Conservation (phyloP, 1,284 basidiomycete genomes). For the Thecaphora thlaspeos region DNA sequence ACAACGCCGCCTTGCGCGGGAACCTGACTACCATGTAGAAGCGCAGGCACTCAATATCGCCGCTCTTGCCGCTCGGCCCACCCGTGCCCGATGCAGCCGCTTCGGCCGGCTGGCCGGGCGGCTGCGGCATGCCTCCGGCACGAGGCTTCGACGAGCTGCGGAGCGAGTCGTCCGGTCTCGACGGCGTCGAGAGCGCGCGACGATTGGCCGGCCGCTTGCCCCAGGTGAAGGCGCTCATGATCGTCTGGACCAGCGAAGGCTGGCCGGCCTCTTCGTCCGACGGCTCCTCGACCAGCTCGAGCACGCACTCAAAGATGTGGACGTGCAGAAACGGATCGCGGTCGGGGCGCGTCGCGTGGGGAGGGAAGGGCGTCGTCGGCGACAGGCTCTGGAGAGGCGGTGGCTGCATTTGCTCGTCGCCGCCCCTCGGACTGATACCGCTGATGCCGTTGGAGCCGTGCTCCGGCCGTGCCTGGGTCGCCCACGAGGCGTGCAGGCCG, state of each 20-base stretch:
- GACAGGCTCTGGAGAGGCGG: too few relatives aligned
- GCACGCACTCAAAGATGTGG: slow-evolving; percentile 52
- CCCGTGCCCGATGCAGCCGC: slow-evolving; percentile 28
- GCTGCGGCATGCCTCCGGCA: slow-evolving; percentile 16
- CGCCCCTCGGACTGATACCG: too few relatives aligned
- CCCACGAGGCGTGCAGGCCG: too few relatives aligned
- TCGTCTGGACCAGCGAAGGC: slow-evolving; percentile 42
- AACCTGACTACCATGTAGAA: slow-evolving; percentile 49
- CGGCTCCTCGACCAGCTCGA: slow-evolving; percentile 41
- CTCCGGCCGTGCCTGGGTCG: too few relatives aligned
- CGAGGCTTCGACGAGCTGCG: slow-evolving; percentile 3
- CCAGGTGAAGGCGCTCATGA: slow-evolving; percentile 47
- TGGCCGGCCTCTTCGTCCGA: slow-evolving; percentile 13
- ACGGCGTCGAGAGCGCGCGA: slow-evolving; percentile 31
- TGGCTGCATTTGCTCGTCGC: too few relatives aligned
- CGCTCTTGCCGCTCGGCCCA: slow-evolving; percentile 28
- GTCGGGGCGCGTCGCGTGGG: slow-evolving; percentile 23
- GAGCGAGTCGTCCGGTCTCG: slow-evolving; percentile 16
- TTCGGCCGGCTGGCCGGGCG: slow-evolving; percentile 29
- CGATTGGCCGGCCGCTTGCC: slow-evolving; percentile 38
- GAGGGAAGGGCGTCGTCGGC: slow-evolving; percentile 37
- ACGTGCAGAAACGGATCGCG: slow-evolving; percentile 43
- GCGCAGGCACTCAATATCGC: slow-evolving; percentile 38
- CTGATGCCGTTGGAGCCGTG: too few relatives aligned
- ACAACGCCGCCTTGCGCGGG: too few relatives aligned